A percentile compares a stretch with the other conserved stretches of the same genome.
These are phyloP conservation scores for Spinacia oleracea DNA, from an alignment of 179 eudicot genomes.

Conservation along the genomic window DNA sequence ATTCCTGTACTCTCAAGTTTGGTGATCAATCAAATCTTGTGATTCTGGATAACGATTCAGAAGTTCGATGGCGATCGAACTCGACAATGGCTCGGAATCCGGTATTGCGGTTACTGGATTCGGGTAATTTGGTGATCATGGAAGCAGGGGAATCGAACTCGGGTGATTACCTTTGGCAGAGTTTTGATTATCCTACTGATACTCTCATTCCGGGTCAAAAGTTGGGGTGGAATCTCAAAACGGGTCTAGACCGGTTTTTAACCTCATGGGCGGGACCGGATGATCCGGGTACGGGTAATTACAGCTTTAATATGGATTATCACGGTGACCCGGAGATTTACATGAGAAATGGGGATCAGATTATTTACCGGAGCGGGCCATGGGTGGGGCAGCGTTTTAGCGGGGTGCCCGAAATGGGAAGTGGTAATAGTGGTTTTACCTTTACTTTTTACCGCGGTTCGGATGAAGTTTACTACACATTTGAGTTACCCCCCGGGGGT, in stretches of 20 bases:
- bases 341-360: conserved; percentile 16
- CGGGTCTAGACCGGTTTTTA: conserved; percentile 34
- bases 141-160: conserved; percentile 28
- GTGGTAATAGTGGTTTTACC: conserved; percentile 23
- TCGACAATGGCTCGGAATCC: conserved; percentile 27
- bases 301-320: conserved; percentile 43
- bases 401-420: conserved; percentile 79
- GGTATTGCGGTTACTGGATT: conserved; percentile 39
- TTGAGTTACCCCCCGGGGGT: conserved; percentile 23
- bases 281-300: conserved; percentile 58
- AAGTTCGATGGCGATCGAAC: conserved; percentile 23
- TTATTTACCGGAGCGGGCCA: conserved; percentile 64
- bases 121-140: conserved; percentile 49
- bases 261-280: conserved; percentile 41
- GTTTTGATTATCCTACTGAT: conserved; percentile 50
- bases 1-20: conserved; percentile 26
- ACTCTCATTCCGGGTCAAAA: conserved; percentile 51
- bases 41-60: conserved; percentile 21
- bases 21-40: conserved; percentile 23
- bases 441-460: conserved; percentile 33
- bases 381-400: conserved; percentile 80
- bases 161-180: conserved; percentile 39
- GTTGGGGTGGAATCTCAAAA: conserved; percentile 33
- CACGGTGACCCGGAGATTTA: conserved; percentile 58
- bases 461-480: conserved; percentile 43